These are phyloP conservation scores for Fragosphaeria purpurea DNA, from an alignment of 2,329 filamentous ascomycete species.

Conservation along the genomic window DNA sequence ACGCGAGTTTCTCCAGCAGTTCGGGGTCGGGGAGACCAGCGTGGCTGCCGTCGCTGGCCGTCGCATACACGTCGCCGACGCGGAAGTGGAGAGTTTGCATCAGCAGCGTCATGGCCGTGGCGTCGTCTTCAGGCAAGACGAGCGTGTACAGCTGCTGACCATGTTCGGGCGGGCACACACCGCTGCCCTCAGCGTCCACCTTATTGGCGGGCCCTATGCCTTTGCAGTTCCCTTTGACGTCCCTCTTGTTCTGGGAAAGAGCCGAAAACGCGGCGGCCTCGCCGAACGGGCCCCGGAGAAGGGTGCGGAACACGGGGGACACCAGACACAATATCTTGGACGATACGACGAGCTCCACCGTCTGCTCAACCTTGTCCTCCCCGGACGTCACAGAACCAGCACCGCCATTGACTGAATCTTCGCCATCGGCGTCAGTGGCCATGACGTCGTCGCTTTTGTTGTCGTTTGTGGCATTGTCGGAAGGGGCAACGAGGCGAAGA, in stretches of 20 bases:
- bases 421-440: background rate
- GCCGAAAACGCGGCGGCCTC: slow-evolving; percentile 5
- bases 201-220: too few relatives aligned
- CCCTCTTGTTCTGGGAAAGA: too few relatives aligned
- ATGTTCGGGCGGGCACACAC: too few relatives aligned
- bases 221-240: too few relatives aligned
- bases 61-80: slow-evolving; percentile 1
- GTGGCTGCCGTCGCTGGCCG: slow-evolving; percentile 1
- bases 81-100: slow-evolving; percentile 11
- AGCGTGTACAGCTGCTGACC: background rate
- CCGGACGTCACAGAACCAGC: too few relatives aligned
- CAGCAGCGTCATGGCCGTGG: slow-evolving; percentile 8
- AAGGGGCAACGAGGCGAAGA: too few relatives aligned
- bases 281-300: slow-evolving; percentile 8
- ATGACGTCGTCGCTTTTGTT: background rate
- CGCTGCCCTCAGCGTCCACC: too few relatives aligned
- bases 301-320: slow-evolving; percentile 9
- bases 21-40: slow-evolving; percentile 3
- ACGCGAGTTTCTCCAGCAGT: slow-evolving; percentile 8
- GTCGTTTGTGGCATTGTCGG: too few relatives aligned
- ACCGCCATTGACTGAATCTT: background rate
- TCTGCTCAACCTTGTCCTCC: background rate
- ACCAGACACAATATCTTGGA: slow-evolving; percentile 10
- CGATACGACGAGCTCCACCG: slow-evolving; percentile 10
- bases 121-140: slow-evolving; percentile 11